phyloP scores from a whole-genome alignment of 2,329 filamentous ascomycete genomes.

The Fusarium sulawesiense region DNA sequence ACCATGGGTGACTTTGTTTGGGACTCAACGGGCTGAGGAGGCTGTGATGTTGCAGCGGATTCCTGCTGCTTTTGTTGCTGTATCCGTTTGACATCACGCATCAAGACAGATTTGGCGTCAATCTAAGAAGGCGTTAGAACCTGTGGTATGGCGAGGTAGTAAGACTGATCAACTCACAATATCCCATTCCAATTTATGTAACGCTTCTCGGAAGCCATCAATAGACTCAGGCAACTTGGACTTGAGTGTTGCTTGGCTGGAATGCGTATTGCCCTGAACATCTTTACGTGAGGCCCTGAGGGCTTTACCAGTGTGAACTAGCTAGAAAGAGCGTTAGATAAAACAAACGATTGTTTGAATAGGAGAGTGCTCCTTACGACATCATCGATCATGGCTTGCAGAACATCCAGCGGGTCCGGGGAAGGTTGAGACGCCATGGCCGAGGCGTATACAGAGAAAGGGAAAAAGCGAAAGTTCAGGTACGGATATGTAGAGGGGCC shows the following conservation, averaged over 20 bases:
- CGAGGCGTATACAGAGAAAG: background rate
- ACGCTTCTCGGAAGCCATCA: slow-evolving; percentile 61
- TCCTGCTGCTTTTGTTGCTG: slow-evolving; percentile 46
- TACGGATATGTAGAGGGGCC: background rate
- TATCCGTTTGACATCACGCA: slow-evolving; percentile 63
- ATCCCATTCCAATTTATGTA: slow-evolving; percentile 68
- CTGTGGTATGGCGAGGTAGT: background rate
- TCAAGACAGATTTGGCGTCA: slow-evolving; percentile 65
- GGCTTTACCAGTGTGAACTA: slow-evolving; percentile 69
- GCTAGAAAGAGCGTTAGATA: slow-evolving; percentile 52
- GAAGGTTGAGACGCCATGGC: slow-evolving; percentile 50
- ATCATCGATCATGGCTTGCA: slow-evolving; percentile 66
- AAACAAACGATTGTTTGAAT: background rate
- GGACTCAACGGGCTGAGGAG: slow-evolving; percentile 49
- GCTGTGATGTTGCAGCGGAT: slow-evolving; percentile 27
- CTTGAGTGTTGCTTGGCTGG: slow-evolving; percentile 50
- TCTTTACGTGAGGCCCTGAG: slow-evolving; percentile 62
- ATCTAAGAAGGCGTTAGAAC: slow-evolving; percentile 46
- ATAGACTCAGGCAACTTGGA: slow-evolving; percentile 61
- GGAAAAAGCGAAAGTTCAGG: background rate
- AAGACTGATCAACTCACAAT: slow-evolving; percentile 58
- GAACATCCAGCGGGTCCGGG: slow-evolving; percentile 57
- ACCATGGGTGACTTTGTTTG: slow-evolving; percentile 52
- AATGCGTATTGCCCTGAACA: slow-evolving; percentile 53
- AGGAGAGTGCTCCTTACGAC: slow-evolving; percentile 57